phyloP scores from a whole-genome alignment of 2,329 filamentous ascomycete genomes.

The Diplocarpon rosae region DNA sequence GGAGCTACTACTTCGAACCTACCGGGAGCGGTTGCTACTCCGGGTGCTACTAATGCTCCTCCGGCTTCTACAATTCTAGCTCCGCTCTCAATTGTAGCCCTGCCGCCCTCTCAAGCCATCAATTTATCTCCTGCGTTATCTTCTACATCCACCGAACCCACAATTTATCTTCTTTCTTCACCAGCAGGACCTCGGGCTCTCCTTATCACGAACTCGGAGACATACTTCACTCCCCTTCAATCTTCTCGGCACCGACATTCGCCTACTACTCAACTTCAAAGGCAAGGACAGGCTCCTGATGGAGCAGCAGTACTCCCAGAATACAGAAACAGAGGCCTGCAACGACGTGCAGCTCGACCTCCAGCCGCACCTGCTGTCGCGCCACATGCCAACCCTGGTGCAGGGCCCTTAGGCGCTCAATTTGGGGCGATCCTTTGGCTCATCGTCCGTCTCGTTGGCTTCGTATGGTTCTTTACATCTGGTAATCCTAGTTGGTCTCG shows the following conservation, averaged over 20 bases:
- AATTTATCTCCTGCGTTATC: conserved; percentile 9
- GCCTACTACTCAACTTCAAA: background rate
- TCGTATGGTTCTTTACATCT: conserved; percentile 55
- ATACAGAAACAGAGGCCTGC: conserved; percentile 18
- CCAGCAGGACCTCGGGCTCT: conserved; percentile 48
- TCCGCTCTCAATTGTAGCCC: background rate
- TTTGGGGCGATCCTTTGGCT: conserved; percentile 55
- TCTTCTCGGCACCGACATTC: conserved; percentile 13
- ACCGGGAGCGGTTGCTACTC: conserved; percentile 7
- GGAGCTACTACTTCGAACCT: conserved; percentile 6
- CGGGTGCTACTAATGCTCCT: conserved; percentile 11
- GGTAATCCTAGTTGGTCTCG: conserved; percentile 47
- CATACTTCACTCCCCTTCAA: conserved; percentile 39
- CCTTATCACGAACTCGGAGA: conserved; percentile 41
- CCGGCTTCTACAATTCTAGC: conserved; percentile 7
- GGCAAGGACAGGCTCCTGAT: conserved; percentile 6
- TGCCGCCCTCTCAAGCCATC: conserved; percentile 7
- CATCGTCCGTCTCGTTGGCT: conserved; percentile 43
- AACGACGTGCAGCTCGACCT: conserved; percentile 10
- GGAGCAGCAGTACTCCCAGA: conserved; percentile 16
- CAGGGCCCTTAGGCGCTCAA: conserved; percentile 22
- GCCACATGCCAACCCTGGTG: conserved; percentile 22
- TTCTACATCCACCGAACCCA: conserved; percentile 28
- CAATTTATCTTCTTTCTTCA: conserved; percentile 51
- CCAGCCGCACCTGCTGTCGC: conserved; percentile 3